A percentile compares a stretch with the other conserved stretches of the same genome.
Conservation (phyloP, 2,329 filamentous ascomycete genomes). For the Sporothrix curviconia region DNA sequence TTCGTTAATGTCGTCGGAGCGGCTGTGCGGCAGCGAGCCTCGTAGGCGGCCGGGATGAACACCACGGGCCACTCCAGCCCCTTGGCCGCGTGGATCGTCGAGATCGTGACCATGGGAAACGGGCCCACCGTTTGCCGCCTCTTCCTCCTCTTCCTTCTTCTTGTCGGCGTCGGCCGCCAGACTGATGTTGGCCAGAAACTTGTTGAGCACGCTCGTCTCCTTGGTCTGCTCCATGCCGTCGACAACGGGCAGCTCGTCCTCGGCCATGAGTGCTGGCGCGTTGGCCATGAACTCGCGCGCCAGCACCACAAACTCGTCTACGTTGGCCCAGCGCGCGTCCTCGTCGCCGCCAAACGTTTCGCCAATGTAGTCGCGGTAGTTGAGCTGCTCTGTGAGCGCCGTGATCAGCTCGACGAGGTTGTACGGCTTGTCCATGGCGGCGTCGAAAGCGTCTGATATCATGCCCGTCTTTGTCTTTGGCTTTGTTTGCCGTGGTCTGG, state of each 20-base stretch:
- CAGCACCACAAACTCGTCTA: constrained; percentile 78
- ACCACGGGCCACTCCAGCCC: constrained; percentile 95
- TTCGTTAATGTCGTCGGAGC: constrained; percentile 79
- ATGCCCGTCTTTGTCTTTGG: no score
- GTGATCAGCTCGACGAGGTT: constrained; percentile 43
- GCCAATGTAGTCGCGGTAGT: constrained; percentile 68
- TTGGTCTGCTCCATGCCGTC: constrained; percentile 65
- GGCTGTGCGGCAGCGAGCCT: constrained; percentile 81
- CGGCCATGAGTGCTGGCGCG: constrained; percentile 34
- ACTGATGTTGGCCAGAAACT: constrained; percentile 84
- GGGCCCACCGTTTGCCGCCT: constrained; percentile 29
- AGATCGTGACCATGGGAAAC: constrained; percentile 68
- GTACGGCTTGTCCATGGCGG: not conserved
- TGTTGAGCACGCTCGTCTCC: constrained; percentile 58
- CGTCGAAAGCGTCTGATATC: not conserved
- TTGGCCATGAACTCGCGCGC: constrained; percentile 61
- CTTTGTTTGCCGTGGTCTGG: no score
- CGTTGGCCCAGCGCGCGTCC: constrained; percentile 77
- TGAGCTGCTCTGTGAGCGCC: constrained; percentile 55
- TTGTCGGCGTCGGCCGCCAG: constrained; percentile 74
- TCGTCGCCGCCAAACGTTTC: constrained; percentile 65
- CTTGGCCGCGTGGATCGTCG: constrained; percentile 93
- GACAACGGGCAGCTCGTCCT: constrained; percentile 57
- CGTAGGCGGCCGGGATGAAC: constrained; percentile 84
- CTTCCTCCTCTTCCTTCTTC: constrained; percentile 44